A percentile compares a stretch with the other conserved stretches of the same genome.
phyloP scores from a whole-genome alignment of 768 basidiomycete genomes.

The Saitozyma podzolica region DNA sequence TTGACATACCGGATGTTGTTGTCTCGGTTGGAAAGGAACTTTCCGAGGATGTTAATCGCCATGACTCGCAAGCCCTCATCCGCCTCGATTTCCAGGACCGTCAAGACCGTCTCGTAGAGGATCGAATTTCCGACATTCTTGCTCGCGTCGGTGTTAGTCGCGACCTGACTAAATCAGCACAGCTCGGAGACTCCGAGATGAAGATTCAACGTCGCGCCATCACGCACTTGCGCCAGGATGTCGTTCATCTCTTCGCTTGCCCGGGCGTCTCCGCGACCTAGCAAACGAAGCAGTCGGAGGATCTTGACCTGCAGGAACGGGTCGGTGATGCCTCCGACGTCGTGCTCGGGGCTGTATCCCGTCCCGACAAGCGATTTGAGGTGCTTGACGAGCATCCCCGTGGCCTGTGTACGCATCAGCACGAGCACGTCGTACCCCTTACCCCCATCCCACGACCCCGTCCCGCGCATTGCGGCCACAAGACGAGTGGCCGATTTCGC shows the following conservation, averaged over 20 bases:
- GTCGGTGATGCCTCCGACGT: constrained; percentile 93
- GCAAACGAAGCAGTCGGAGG: constrained; percentile 78
- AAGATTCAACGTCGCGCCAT: not conserved
- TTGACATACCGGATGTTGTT: constrained; percentile 88
- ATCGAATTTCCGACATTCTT: constrained; percentile 99
- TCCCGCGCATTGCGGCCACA: not conserved
- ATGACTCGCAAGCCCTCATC: constrained; percentile 93
- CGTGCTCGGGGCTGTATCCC: constrained; percentile 97
- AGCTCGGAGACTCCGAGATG: not conserved
- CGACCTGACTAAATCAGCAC: constrained; percentile 63
- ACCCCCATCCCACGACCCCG: not conserved
- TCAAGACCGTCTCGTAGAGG: constrained; percentile 93
- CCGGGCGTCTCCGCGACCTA: constrained; percentile 78
- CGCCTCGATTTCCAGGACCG: constrained; percentile 94
- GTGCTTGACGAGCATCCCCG: constrained; percentile 77
- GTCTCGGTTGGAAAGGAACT: constrained; percentile 94
- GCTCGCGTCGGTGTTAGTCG: constrained; percentile 96
- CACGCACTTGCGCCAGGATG: constrained; percentile 82
- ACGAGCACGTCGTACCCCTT: not conserved
- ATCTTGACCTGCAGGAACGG: constrained; percentile 67
- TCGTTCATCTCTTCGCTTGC: constrained; percentile 98
- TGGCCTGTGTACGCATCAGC: constrained; percentile 21
- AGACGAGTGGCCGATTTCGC: too few species aligned
- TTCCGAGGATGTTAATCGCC: constrained; percentile 99
- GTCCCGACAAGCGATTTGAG: constrained; percentile 92